Base-by-base conservation (phyloP, 495 filamentous ascomycete species). In the Trichoderma orchidacearum region DNA sequence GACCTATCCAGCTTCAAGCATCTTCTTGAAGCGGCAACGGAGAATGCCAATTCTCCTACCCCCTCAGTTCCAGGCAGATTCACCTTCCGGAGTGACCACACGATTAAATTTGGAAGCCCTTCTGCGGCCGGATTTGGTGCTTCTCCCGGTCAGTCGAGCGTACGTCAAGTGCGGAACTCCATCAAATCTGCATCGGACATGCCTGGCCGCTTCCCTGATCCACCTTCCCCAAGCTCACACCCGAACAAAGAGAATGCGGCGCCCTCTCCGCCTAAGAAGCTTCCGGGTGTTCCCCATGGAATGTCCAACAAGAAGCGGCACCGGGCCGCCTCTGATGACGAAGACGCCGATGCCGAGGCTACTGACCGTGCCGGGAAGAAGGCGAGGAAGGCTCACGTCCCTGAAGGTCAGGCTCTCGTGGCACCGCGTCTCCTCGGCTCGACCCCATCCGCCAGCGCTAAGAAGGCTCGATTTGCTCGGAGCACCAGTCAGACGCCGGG, bases 301-400 rank as follows among this genome's bases (percentile, higher is more conserved):
- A 81, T 90, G 63, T 63, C 69, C 3, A 88, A 85, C 70, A 88
- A 90, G 74, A 89, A 89, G 72, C 76, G 85, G 48, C 77, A 77
- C 56, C 77, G 82, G 15, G 74, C 72, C 28, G 71, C 63, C 51
- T 71, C 67, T 28, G 75, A 79, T 59, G 78, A 79, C 58, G 72
- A 76, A 30, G 72, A 75, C 30, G 62, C 61, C 13, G 70, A 72
- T 30, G 65, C 70, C 36, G 71, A 74, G 55, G 72, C 61, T 7
- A 60, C 58, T 12, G 65, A 71, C 54, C 70, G 72, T 30, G 68
- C 65, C 5, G 59, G 62, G 7, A 77, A 78, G 64, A 80, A 80
- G 64, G 70, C 70, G 50, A 69, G 66, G 50, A 60, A 68, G 9
- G 75, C 80, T 55, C 63, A 63, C 3, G 69, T 67, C 13, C 76